phyloP scores from a whole-genome alignment of 805 yeast genomes.

The Zygosaccharomyces rouxii region DNA sequence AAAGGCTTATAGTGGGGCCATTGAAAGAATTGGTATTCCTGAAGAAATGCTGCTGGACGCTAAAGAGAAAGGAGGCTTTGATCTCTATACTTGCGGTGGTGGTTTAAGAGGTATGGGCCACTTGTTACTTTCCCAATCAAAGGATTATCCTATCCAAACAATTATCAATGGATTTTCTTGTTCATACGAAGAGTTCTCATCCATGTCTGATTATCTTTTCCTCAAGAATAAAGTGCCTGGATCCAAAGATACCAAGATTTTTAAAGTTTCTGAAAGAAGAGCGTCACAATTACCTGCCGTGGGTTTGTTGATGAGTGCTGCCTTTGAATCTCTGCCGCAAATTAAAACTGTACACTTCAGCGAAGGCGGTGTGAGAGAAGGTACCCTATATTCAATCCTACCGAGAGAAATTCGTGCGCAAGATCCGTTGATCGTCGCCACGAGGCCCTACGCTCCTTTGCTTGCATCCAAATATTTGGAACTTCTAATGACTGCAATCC shows the following conservation, averaged over 20 bases:
- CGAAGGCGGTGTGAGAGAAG: constrained; percentile 78
- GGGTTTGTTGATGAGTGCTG: constrained; percentile 57
- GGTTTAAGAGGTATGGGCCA: constrained; percentile 71
- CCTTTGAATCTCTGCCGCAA: constrained; percentile 55
- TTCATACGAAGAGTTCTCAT: constrained; percentile 47
- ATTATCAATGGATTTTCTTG: constrained; percentile 67
- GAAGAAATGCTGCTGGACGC: constrained; percentile 47
- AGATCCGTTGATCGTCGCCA: constrained; percentile 66
- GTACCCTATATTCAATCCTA: constrained; percentile 59
- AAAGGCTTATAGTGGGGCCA: constrained; percentile 45
- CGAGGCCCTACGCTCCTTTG: constrained; percentile 68
- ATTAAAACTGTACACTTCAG: constrained; percentile 61
- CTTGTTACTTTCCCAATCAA: constrained; percentile 46
- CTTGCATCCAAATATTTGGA: constrained; percentile 54
- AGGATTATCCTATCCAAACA: constrained; percentile 62
- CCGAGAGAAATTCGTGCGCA: constrained; percentile 54
- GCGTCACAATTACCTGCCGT: constrained; percentile 67
- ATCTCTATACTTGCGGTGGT: constrained; percentile 67
- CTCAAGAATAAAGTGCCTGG: constrained; percentile 47
- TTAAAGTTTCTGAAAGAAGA: constrained; percentile 62
- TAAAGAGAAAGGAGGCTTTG: constrained; percentile 52
- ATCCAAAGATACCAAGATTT: constrained; percentile 42
- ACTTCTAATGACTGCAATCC: constrained; percentile 53
- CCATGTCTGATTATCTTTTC: constrained; percentile 48
- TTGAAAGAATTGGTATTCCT: constrained; percentile 51